A percentile compares a stretch with the other conserved stretches of the same genome.
These are phyloP conservation scores for Hsuehochloa calcarea DNA, from an alignment of 176 grass and related monocot species.

Conservation along the genomic window DNA sequence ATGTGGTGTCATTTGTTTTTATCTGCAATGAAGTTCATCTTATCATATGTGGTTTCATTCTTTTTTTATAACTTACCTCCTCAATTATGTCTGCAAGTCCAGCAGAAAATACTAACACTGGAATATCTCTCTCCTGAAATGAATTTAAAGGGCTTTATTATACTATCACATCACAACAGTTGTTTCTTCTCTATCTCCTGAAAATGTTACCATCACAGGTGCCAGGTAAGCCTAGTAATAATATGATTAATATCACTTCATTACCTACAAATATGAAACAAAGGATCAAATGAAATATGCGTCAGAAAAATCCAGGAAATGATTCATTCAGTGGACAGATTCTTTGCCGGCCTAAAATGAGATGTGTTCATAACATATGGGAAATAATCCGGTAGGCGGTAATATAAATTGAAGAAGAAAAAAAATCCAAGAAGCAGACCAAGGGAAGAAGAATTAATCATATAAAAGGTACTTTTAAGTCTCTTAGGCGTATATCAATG, in stretches of 20 bases:
- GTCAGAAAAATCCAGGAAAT: neutral
- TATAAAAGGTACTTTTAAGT: neutral
- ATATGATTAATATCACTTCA: conserved; percentile 12
- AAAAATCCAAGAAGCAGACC: neutral
- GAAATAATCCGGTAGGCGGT: neutral
- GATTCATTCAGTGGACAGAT: neutral
- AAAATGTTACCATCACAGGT: neutral
- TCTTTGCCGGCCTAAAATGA: neutral
- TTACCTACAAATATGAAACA: neutral
- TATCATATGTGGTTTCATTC: neutral
- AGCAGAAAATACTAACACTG: conserved; percentile 91
- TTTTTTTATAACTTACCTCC: conserved; percentile 53
- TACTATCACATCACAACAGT: neutral
- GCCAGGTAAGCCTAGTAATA: neutral
- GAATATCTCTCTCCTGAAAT: conserved; percentile 78
- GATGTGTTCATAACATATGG: neutral
- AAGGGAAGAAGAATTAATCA: neutral
- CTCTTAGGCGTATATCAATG: neutral
- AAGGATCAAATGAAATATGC: neutral
- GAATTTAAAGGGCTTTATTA: conserved; percentile 23
- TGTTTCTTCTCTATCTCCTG: neutral
- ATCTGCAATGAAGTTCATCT: neutral
- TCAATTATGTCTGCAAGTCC: conserved; percentile 96
- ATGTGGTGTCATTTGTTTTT: neutral
- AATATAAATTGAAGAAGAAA: neutral